These are phyloP conservation scores for Echites panduratus DNA, from an alignment of 257 asterid genomes.

Conservation along the genomic window DNA sequence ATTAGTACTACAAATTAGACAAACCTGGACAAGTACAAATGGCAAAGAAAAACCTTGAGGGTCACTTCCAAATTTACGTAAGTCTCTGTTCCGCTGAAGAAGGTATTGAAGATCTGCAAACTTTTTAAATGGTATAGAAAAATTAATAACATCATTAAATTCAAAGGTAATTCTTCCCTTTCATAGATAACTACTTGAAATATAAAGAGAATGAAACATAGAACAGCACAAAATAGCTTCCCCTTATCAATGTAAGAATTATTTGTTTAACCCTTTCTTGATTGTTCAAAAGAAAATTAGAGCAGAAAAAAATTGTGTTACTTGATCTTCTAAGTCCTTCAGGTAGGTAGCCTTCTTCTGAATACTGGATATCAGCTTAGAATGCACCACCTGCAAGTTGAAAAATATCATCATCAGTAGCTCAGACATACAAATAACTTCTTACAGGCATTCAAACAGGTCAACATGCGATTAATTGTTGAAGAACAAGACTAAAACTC, in stretches of 20 bases:
- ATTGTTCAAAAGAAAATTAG: not conserved
- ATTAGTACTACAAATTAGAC: not conserved
- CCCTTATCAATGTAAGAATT: not conserved
- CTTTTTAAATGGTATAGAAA: not conserved
- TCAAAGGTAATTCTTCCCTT: not conserved
- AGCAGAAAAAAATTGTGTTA: constrained; percentile 10
- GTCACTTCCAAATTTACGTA: constrained; percentile 1
- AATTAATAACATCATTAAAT: not conserved
- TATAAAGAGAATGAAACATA: not conserved
- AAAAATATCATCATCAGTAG: not conserved
- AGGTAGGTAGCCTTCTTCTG: constrained; percentile 17
- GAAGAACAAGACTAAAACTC: not conserved
- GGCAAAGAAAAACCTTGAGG: constrained; percentile 22
- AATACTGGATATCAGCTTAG: constrained; percentile 10
- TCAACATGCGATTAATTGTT: not conserved
- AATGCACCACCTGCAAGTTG: constrained; percentile 16
- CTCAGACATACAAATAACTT: not conserved
- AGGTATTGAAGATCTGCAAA: constrained; percentile 21
- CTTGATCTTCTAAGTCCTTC: constrained; percentile 28
- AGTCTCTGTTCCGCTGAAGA: constrained; percentile 15
- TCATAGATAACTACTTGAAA: not conserved
- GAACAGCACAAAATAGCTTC: not conserved
- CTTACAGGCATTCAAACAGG: not conserved
- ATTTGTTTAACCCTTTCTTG: not conserved
- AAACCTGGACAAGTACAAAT: constrained; percentile 19